phyloP scores from a whole-genome alignment of 768 basidiomycete species.

The Lactarius sp. region DNA sequence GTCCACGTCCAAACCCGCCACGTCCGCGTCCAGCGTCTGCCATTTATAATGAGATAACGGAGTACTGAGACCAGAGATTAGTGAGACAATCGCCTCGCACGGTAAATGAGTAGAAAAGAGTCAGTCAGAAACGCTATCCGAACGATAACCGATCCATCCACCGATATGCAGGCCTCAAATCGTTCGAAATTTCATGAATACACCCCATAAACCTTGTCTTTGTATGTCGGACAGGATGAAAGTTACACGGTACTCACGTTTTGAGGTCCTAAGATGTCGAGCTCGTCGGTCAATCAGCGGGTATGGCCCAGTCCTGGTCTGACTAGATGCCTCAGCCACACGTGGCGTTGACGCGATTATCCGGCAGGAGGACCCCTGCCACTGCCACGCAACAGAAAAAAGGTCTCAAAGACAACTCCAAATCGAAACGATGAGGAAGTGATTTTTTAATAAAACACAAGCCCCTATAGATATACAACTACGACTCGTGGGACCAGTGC shows the following conservation, averaged over 20 bases:
- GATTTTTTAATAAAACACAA: no score
- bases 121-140: constrained; percentile 17
- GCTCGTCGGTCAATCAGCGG: constrained; percentile 2
- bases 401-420: not conserved
- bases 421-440: not conserved
- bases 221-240: not conserved
- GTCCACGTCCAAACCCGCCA: constrained; percentile 85
- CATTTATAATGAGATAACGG: constrained; percentile 43
- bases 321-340: not conserved
- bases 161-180: not conserved
- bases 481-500: not conserved
- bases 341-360: not conserved
- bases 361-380: not conserved
- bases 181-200: not conserved
- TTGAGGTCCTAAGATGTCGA: constrained; percentile 6
- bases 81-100: constrained; percentile 8
- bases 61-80: constrained; percentile 28
- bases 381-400: not conserved
- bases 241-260: constrained; percentile 10
- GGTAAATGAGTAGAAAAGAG: not conserved
- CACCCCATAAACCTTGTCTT: not conserved
- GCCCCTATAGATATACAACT: not conserved
- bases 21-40: constrained; percentile 89
- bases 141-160: constrained; percentile 10
- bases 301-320: no score